phyloP scores from a whole-genome alignment of 371 early-diverging fungal species.

The Mortierella sp. region DNA sequence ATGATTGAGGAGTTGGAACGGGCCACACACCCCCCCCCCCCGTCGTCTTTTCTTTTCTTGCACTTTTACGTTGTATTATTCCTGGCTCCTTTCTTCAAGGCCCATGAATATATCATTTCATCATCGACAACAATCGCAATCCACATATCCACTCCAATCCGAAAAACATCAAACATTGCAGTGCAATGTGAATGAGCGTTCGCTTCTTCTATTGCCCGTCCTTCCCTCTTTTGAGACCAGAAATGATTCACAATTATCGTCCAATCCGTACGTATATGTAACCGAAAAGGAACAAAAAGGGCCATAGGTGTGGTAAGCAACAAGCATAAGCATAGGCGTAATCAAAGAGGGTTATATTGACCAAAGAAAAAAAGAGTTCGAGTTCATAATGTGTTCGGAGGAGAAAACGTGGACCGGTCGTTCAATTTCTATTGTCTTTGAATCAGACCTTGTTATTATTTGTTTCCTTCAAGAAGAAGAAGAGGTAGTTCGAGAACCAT shows the following conservation, averaged over 20 bases:
- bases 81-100: neutral
- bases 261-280: neutral
- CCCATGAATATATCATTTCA: neutral
- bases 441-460: neutral
- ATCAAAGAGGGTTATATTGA: neutral
- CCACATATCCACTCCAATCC: neutral
- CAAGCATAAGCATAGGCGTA: neutral
- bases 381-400: neutral
- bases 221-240: neutral
- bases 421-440: neutral
- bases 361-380: neutral
- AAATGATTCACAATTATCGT: neutral
- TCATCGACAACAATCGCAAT: neutral
- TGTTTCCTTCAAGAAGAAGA: neutral
- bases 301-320: neutral
- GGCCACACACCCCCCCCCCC: too few species aligned
- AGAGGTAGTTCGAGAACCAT: neutral
- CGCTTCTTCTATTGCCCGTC: neutral
- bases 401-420: neutral
- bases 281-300: neutral
- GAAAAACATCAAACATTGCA: neutral
- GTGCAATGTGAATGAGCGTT: neutral
- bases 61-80: neutral
- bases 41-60: neutral
- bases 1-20: slow-evolving; percentile 1